phyloP scores from a whole-genome alignment of 257 asterid genomes.

The Ophiorrhiza pumila region DNA sequence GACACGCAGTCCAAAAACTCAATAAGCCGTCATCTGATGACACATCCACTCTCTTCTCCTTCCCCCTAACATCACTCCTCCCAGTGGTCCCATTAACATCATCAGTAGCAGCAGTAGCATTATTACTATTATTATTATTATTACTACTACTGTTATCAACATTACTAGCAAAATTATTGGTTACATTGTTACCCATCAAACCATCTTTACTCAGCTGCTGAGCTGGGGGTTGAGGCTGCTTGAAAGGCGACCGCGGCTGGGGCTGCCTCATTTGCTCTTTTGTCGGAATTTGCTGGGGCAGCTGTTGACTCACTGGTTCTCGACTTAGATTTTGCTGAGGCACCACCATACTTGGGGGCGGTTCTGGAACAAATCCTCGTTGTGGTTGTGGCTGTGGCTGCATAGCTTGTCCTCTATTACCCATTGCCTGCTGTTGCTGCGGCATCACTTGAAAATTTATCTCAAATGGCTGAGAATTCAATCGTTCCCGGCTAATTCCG shows the following conservation, averaged over 20 bases:
- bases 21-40: conserved; percentile 23
- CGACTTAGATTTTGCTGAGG: conserved; percentile 21
- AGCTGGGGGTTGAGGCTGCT: not conserved
- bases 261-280: too few species aligned
- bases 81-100: conserved; percentile 29
- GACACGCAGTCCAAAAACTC: conserved; percentile 73
- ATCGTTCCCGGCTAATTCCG: conserved; percentile 20
- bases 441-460: conserved; percentile 18
- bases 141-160: conserved; percentile 1
- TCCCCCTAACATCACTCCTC: conserved; percentile 21
- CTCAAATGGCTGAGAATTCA: conserved; percentile 25
- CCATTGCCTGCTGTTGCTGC: conserved; percentile 19
- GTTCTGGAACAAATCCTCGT: conserved; percentile 14
- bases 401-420: conserved; percentile 16
- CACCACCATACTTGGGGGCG: conserved; percentile 14
- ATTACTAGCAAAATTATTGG: conserved; percentile 16
- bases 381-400: conserved; percentile 12
- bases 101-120: conserved; percentile 21
- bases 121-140: conserved; percentile 7
- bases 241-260: conserved; percentile 22
- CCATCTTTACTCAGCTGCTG: conserved; percentile 11
- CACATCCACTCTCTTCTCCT: conserved; percentile 34
- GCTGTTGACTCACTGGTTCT: conserved; percentile 1
- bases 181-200: not conserved
- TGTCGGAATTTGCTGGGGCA: too few species aligned